phyloP scores from a whole-genome alignment of 139 green algal genomes.

The Edaphochlamys debaryana region DNA sequence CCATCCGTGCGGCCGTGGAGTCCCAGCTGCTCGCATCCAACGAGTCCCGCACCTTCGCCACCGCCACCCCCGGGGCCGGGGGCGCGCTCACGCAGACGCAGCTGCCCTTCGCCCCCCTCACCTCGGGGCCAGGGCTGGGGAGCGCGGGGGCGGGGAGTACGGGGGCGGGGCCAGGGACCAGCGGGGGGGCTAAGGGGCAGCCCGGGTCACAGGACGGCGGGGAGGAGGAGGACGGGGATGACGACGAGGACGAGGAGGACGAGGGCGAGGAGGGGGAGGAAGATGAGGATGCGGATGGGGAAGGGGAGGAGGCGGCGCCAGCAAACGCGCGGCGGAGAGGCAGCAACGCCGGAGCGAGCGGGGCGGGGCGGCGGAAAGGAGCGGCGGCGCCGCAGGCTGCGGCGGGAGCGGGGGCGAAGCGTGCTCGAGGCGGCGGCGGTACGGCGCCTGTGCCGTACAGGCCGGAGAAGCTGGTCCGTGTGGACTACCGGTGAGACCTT shows the following conservation, averaged over 20 bases:
- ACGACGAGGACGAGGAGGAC: not conserved
- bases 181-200: too few species aligned
- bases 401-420: not conserved
- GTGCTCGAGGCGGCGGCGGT: not conserved
- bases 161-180: too few species aligned
- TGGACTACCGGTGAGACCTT: slow-evolving; percentile 62
- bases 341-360: too few species aligned
- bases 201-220: not conserved
- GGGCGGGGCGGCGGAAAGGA: not conserved
- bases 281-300: not conserved
- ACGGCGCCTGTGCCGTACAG: slow-evolving; percentile 42
- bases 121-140: too few species aligned
- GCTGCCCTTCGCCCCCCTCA: slow-evolving; percentile 19
- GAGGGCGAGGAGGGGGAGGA: not conserved
- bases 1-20: slow-evolving; percentile 71
- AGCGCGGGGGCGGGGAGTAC: too few species aligned
- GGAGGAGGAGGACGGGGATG: not conserved
- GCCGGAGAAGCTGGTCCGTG: slow-evolving; percentile 62
- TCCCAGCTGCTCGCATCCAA: slow-evolving; percentile 73
- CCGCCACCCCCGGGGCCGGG: not conserved
- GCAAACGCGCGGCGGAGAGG: too few species aligned
- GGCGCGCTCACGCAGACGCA: slow-evolving; percentile 23
- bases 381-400: not conserved
- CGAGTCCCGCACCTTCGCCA: slow-evolving; percentile 71
- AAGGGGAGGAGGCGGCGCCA: not conserved